A percentile compares a stretch with the other conserved stretches of the same genome.
These are phyloP conservation scores for Phytophthora hibernalis DNA, from an alignment of 352 stramenopile species.

Conservation along the genomic window DNA sequence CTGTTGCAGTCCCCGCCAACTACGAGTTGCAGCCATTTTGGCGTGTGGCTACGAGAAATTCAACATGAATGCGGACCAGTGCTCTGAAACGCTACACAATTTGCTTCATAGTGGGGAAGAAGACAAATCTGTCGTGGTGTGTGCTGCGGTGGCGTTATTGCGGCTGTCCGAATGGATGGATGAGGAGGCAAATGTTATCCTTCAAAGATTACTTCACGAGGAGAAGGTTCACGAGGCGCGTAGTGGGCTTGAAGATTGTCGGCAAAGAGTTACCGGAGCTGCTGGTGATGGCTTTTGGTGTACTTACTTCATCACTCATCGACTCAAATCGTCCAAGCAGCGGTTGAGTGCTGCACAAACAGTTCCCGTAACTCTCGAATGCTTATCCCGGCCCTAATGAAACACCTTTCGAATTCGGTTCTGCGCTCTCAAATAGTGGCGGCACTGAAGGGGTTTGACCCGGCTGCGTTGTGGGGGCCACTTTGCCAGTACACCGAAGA, in stretches of 20 bases:
- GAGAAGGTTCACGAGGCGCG: slow-evolving; percentile 74
- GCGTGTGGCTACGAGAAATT: slow-evolving; percentile 82
- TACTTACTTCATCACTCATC: slow-evolving; percentile 84
- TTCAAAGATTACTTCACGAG: slow-evolving; percentile 84
- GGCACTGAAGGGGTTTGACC: slow-evolving; percentile 77
- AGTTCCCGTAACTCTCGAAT: slow-evolving; percentile 82
- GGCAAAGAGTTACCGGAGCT: slow-evolving; percentile 84
- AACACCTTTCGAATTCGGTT: slow-evolving; percentile 74
- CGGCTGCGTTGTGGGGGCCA: slow-evolving; percentile 64
- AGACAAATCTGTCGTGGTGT: slow-evolving; percentile 78
- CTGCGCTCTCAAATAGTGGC: slow-evolving; percentile 73
- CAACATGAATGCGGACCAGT: slow-evolving; percentile 65
- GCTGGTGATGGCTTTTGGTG: slow-evolving; percentile 84
- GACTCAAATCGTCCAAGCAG: slow-evolving; percentile 75
- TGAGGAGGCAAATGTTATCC: slow-evolving; percentile 80
- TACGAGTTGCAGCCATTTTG: slow-evolving; percentile 78
- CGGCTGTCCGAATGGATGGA: slow-evolving; percentile 88
- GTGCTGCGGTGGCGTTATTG: slow-evolving; percentile 75
- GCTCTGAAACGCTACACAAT: slow-evolving; percentile 67
- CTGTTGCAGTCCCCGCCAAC: slow-evolving; percentile 57
- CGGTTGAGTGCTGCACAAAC: slow-evolving; percentile 82
- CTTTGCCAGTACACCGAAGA: slow-evolving; percentile 76
- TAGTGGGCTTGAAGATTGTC: slow-evolving; percentile 85
- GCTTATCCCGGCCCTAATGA: slow-evolving; percentile 84
- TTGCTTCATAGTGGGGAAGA: slow-evolving; percentile 60